Evolutionary conservation across 805 yeast genomes (phyloP).

Genomic region (Danielia reshetovae): DNA sequence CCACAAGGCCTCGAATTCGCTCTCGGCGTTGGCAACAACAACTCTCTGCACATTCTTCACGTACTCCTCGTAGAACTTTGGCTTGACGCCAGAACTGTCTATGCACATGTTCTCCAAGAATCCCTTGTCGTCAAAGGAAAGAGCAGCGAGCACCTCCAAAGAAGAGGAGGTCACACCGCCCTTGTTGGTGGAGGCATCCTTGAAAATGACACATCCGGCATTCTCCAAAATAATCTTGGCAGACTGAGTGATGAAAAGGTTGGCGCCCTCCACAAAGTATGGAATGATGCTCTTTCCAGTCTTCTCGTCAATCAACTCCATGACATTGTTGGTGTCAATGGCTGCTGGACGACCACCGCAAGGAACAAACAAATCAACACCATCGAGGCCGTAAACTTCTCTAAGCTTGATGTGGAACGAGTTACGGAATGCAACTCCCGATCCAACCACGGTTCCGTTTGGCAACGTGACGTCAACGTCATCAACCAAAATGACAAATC

Average conservation of each 20-base stretch:
- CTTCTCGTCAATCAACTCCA: conserved; percentile 62
- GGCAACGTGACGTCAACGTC: conserved; percentile 79
- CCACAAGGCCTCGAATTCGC: conserved; percentile 89
- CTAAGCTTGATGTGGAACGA: conserved; percentile 75
- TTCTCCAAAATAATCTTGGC: conserved; percentile 84
- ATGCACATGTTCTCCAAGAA: conserved; percentile 80
- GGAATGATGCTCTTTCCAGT: conserved; percentile 78
- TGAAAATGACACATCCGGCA: conserved; percentile 83
- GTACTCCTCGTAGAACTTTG: conserved; percentile 76
- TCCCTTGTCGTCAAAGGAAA: conserved; percentile 81
- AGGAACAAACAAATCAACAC: conserved; percentile 86
- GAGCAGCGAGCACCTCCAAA: conserved; percentile 89
- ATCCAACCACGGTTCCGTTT: conserved; percentile 65
- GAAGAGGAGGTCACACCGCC: conserved; percentile 99
- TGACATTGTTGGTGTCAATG: conserved; percentile 80
- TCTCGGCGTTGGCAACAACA: conserved; percentile 71
- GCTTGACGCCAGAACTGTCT: conserved; percentile 49
- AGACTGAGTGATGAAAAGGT: conserved; percentile 88
- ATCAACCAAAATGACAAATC: conserved; percentile 81
- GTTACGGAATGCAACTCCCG: conserved; percentile 89
- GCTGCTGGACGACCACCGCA: conserved; percentile 99
- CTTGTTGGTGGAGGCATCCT: conserved; percentile 96
- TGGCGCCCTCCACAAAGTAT: conserved; percentile 96
- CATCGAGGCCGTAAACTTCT: conserved; percentile 54
- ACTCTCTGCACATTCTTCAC: conserved; percentile 79